Evolutionary conservation across 805 yeast species (phyloP), one percentile per base, ranked within the genome.

Genomic region (Saturnispora besseyi): DNA sequence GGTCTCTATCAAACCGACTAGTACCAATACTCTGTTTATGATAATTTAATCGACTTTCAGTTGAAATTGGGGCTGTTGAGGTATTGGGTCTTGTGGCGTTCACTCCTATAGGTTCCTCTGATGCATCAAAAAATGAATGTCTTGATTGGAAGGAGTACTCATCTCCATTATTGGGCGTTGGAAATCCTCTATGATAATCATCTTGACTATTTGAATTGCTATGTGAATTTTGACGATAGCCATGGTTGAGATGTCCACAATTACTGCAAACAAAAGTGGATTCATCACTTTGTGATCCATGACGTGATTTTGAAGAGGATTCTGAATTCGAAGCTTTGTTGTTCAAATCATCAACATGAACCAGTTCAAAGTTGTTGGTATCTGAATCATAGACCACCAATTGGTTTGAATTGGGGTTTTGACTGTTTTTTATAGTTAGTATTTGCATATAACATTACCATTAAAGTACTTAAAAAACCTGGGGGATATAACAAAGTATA

Each of bases 321-420:
- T 22, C 37, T 6, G 38, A 38, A 29, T 13, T 26, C 5, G 21
- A 11, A 12, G 29, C 13, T 11, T 21, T 24, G 18, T 41, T 22
- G 15, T 11, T 30, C n/a, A 12, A 33, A 10, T 49, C 53, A 31
- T 54, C 60, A 13, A 57, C 51, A 37, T 54, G 51, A 4, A 62
- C 59, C 12, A 64, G 51, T 48, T 62, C 63, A 30, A 64, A 54
- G 28, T 60, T 54, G 22, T 60, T 60, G 1, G 64, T 57, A 24
- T 49, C 53, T 3, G 63, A 53, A 51, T 65, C 59, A 55, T 63
- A 64, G 5, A 63, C 43, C 7, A 65, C 66, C 18, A 64, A 54
- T 18, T 66, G 57, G 41, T 62, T 61, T 9, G 59, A 52, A 22
- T 57, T 45, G 6, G 53, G n/a, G 46, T 58, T 59, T 34, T 57